Conservation (phyloP, 2,329 filamentous ascomycete species). For the Fusarium bulbicola region DNA sequence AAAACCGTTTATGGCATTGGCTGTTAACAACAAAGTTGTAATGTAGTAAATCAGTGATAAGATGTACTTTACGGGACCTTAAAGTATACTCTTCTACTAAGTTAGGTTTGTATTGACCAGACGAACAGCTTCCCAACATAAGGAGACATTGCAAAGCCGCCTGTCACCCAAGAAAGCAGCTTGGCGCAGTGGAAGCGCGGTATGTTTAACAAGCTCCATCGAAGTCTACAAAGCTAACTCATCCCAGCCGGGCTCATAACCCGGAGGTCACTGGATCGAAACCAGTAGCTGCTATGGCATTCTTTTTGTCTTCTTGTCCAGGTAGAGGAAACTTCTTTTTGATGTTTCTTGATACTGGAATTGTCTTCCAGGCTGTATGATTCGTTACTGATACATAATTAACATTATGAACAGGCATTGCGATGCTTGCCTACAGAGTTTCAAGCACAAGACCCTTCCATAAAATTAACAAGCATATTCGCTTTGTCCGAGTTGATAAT, state of each 20-base stretch:
- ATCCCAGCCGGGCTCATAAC: conserved; percentile 30
- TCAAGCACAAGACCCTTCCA: neutral
- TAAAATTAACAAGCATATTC: neutral
- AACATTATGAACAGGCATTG: too few species aligned
- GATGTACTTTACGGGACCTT: too few species aligned
- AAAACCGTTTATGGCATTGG: too few species aligned
- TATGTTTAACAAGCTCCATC: neutral
- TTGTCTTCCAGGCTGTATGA: neutral
- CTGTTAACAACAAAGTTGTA: neutral
- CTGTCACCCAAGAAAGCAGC: conserved; percentile 14
- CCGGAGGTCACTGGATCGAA: conserved; percentile 27
- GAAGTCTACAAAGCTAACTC: neutral
- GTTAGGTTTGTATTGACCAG: neutral
- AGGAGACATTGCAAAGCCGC: neutral
- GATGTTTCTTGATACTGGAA: too few species aligned
- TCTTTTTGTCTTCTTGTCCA: neutral
- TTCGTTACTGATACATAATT: neutral
- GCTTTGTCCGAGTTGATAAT: neutral
- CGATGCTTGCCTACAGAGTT: neutral
- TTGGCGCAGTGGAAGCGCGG: conserved; percentile 30
- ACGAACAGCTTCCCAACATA: neutral
- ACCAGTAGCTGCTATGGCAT: conserved; percentile 20
- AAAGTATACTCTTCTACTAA: neutral
- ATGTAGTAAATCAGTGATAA: neutral
- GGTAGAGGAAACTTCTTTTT: neutral